Conservation (phyloP, 2,329 filamentous ascomycete genomes). For the Lachnellula subtilissima region DNA sequence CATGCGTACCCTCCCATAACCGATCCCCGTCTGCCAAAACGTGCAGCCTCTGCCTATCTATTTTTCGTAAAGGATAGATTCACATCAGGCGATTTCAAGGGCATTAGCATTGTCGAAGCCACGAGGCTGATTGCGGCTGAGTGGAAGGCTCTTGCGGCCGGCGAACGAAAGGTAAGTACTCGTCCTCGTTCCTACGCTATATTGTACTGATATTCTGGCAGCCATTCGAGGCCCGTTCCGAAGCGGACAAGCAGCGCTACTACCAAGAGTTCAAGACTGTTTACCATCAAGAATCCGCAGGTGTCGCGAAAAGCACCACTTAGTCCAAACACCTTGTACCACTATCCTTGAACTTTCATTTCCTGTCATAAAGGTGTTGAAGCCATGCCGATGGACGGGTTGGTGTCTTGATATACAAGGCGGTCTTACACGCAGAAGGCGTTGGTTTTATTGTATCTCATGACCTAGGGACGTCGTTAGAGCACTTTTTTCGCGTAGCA, state of each 20-base stretch:
- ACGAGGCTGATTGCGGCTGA: slow-evolving; percentile 39
- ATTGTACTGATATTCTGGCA: slow-evolving; percentile 12
- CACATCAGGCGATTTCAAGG: slow-evolving; percentile 45
- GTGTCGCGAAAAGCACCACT: neutral
- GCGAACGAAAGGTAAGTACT: slow-evolving; percentile 40
- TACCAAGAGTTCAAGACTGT: slow-evolving; percentile 28
- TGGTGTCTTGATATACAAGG: neutral
- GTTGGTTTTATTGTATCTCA: neutral
- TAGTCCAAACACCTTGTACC: slow-evolving; percentile 1
- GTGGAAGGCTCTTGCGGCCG: slow-evolving; percentile 41
- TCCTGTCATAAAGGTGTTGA: neutral
- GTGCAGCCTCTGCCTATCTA: slow-evolving; percentile 34
- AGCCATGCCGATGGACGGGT: neutral
- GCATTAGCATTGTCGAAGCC: slow-evolving; percentile 38
- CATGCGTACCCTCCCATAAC: slow-evolving; percentile 33
- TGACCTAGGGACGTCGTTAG: neutral
- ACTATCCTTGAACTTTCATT: neutral
- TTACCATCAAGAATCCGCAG: slow-evolving; percentile 18
- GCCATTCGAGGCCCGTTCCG: slow-evolving; percentile 26
- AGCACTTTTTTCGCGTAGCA: neutral
- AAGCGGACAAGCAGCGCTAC: slow-evolving; percentile 27
- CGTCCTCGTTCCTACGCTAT: neutral
- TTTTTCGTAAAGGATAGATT: slow-evolving; percentile 42
- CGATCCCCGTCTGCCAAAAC: slow-evolving; percentile 51
- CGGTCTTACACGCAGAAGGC: neutral